These are phyloP conservation scores for Calonectria hawksworthii DNA, from an alignment of 2,329 filamentous ascomycete genomes.

Conservation along the genomic window DNA sequence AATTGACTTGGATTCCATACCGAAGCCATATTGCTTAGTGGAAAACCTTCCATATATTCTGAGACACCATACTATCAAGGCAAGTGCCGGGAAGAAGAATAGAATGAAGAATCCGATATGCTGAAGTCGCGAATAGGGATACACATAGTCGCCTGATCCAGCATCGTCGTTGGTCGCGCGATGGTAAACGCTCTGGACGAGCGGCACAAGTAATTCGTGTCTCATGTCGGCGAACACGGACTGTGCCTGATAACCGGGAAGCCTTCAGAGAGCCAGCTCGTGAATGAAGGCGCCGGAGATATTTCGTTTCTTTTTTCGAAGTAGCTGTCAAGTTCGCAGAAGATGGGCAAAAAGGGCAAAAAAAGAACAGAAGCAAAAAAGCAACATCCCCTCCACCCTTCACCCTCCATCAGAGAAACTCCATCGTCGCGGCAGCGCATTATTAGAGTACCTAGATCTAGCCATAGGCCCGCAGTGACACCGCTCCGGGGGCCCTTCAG, in stretches of 20 bases:
- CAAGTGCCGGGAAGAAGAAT: slow-evolving; percentile 34
- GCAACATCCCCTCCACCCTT: background rate
- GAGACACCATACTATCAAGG: slow-evolving; percentile 29
- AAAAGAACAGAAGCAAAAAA: slow-evolving; percentile 11
- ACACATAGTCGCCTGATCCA: slow-evolving; percentile 13
- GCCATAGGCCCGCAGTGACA: slow-evolving; percentile 2
- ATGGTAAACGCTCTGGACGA: slow-evolving; percentile 21
- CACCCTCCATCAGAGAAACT: background rate
- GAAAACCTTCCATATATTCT: slow-evolving; percentile 32
- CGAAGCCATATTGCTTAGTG: slow-evolving; percentile 33
- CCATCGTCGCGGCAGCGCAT: background rate
- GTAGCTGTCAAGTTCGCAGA: background rate
- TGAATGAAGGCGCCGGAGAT: background rate
- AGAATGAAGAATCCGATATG: slow-evolving; percentile 36
- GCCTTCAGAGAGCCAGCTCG: slow-evolving; percentile 22
- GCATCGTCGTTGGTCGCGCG: slow-evolving; percentile 18
- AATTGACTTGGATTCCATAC: slow-evolving; percentile 6
- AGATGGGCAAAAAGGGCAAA: slow-evolving; percentile 5
- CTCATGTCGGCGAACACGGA: slow-evolving; percentile 15
- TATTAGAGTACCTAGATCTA: slow-evolving; percentile 19
- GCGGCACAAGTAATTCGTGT: slow-evolving; percentile 20
- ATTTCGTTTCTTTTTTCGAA: background rate
- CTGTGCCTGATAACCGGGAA: background rate
- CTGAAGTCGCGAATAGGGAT: slow-evolving; percentile 34
- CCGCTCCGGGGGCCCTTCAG: background rate